Conservation (phyloP, 306 rosid genomes). For the Prosopis cineraria region DNA sequence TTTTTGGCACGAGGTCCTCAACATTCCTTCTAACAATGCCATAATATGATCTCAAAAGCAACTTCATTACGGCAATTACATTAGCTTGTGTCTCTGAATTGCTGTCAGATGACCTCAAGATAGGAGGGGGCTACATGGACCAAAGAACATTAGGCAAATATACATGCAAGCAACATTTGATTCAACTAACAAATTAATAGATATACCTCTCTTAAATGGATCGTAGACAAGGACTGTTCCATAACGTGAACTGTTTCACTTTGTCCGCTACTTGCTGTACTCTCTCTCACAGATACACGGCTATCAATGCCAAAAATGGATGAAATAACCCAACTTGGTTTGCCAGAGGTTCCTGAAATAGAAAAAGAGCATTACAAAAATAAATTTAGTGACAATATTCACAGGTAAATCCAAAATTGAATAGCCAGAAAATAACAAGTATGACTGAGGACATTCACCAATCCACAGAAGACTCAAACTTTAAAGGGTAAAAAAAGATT, state of each 20-base stretch:
- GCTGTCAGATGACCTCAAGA: slow-evolving; percentile 78
- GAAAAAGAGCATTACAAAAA: slow-evolving; percentile 26
- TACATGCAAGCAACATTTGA: slow-evolving; percentile 26
- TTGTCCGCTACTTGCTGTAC: slow-evolving; percentile 44
- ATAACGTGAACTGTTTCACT: slow-evolving; percentile 56
- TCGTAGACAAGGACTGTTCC: slow-evolving; percentile 66
- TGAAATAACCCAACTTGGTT: slow-evolving; percentile 80
- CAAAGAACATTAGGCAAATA: slow-evolving; percentile 23
- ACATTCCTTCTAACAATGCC: slow-evolving; percentile 85
- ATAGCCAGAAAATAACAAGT: neutral
- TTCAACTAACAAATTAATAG: neutral
- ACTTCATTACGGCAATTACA: slow-evolving; percentile 76
- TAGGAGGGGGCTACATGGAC: slow-evolving; percentile 73
- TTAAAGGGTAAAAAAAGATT: slow-evolving; percentile 29
- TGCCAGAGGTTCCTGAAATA: slow-evolving; percentile 58
- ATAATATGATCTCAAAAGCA: slow-evolving; percentile 86
- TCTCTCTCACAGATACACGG: slow-evolving; percentile 62
- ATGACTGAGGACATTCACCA: neutral
- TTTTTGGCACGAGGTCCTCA: slow-evolving; percentile 88
- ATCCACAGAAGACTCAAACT: slow-evolving; percentile 6
- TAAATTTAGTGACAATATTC: slow-evolving; percentile 7
- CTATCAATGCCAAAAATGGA: slow-evolving; percentile 80
- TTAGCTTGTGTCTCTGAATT: slow-evolving; percentile 71
- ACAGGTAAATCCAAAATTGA: slow-evolving; percentile 8
- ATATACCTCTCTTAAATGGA: slow-evolving; percentile 85